Base-by-base conservation (phyloP, 2,329 filamentous ascomycete species). In the Rutstroemia sp. region DNA sequence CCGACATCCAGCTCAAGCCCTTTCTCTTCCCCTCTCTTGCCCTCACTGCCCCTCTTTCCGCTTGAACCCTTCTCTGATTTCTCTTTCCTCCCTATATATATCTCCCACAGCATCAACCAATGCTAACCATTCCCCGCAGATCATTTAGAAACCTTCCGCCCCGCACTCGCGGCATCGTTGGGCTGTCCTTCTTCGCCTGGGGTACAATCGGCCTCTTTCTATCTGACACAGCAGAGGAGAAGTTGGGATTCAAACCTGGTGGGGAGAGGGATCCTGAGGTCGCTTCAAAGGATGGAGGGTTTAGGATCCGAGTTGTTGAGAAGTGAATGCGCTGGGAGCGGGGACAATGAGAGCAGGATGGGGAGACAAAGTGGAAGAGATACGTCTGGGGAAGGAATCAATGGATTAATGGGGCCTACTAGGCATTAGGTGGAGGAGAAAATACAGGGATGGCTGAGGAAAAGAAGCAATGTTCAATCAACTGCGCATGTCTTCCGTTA, bases 171-270 rank as follows among this genome's bases (percentile, higher is more conserved):
- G 73, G 89, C 44, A 73, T 85, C 48, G 78, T 95, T 60, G 92
- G 92, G 63, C 69, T 83, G 49, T 87, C 84, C 64, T 73, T 95
- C 62, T 82, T 96, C 67, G 81, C 81, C 37, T 96, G 90, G 82
- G 89, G 89, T 14, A 74, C 76, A 42, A 74, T 83, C 42, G 92
- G 89, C 16, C 77, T 94, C n/a, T 85, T 86, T 68, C 68, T 88
- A 17, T 83, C 87, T 5, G 87, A 92, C 67, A 77, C 78, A 57
- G 83, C 86, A 16, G 91, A 92, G 72, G 80, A 87, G 68, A 83
- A 79, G 44, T 79, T 92, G 59, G 88, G 87, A 6, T 80, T 89
- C 70, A 83, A 80, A 41, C 82, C 91, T 1, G 86, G 83, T 0
- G 83, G 89, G 60, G 76, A 87, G 66, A 42, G 39, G 39, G 39